Conservation (phyloP, 768 basidiomycete genomes). For the Boletus rubropictus region DNA sequence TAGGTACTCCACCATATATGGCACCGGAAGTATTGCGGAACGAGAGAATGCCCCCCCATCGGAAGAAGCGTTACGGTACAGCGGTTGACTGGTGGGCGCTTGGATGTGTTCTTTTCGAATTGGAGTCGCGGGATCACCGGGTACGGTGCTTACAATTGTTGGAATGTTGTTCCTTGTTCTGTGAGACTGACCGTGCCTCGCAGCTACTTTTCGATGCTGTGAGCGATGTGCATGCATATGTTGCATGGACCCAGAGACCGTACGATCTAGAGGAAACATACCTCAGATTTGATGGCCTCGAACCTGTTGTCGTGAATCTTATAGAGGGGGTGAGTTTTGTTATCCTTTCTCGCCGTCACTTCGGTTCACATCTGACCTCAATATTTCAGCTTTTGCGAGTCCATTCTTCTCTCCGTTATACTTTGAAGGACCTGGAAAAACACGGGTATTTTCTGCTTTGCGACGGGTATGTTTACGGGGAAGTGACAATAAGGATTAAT, state of each 20-base stretch:
- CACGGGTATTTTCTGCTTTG: constrained; percentile 21
- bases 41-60: not conserved
- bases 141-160: constrained; percentile 15
- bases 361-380: not conserved
- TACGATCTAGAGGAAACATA: constrained; percentile 16
- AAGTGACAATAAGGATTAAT: not conserved
- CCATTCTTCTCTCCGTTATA: constrained; percentile 12
- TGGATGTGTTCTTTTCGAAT: constrained; percentile 37
- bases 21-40: constrained; percentile 39
- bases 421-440: constrained; percentile 17
- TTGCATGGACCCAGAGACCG: constrained; percentile 14
- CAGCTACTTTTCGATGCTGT: constrained; percentile 32
- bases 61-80: constrained; percentile 25
- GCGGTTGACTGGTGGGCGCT: constrained; percentile 40
- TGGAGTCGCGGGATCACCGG: constrained; percentile 26
- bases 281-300: constrained; percentile 19
- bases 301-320: constrained; percentile 20
- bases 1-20: constrained; percentile 36
- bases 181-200: not conserved
- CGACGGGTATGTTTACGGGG: constrained; percentile 18
- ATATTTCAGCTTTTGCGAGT: constrained; percentile 16
- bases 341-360: not conserved
- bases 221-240: constrained; percentile 20
- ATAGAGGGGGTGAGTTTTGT: constrained; percentile 27
- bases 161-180: not conserved